Base-by-base conservation (phyloP, 345 rosid genomes). In the Eucalyptus microcorys region DNA sequence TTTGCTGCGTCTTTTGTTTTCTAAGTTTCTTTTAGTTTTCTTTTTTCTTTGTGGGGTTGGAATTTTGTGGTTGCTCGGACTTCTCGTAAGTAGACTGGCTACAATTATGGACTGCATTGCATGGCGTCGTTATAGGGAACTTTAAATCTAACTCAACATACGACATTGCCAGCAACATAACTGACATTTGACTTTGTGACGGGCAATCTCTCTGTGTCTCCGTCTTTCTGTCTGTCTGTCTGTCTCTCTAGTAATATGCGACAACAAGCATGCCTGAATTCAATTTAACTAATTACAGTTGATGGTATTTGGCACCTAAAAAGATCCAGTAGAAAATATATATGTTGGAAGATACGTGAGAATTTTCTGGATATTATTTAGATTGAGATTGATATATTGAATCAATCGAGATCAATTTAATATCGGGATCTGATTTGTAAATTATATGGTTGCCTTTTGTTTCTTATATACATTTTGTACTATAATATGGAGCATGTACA, bases 371-470 rank as follows among this genome's bases (percentile, higher is more conserved):
- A 16, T 0, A 50, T 50, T 50, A 50, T 50, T 50, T 50, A 50
- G 4, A 50, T 6, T 50, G 21, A 50, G 21, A 50, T 50, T 50
- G 53, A 50, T 50, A 50, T 50, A 16, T 50, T 50, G 1, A 50
- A 0, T 50, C 53, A 50, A 50, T 50, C 0, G 8, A 0, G 53
- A 50, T 50, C 21, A 50, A 50, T 50, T 16, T 50, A 6, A 50
- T 16, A 50, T 50, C 8, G 4, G 53, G 3, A 16, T 50, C 4
- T 50, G 21, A 50, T 16, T 50, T 50, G 1, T 50, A 50, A 16
- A 50, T 16, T 16, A 16, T 50, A 16, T 3, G 53, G 21, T 50
- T 50, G 53, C 53, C 4, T 16, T 50, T 50, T 50, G 4, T 16
- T 50, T 6, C 53, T 50, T 16, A 50, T 50, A 50, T 16, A 50